phyloP scores from a whole-genome alignment of 2,329 filamentous ascomycete species.

The Cladophialophora yegresii region DNA sequence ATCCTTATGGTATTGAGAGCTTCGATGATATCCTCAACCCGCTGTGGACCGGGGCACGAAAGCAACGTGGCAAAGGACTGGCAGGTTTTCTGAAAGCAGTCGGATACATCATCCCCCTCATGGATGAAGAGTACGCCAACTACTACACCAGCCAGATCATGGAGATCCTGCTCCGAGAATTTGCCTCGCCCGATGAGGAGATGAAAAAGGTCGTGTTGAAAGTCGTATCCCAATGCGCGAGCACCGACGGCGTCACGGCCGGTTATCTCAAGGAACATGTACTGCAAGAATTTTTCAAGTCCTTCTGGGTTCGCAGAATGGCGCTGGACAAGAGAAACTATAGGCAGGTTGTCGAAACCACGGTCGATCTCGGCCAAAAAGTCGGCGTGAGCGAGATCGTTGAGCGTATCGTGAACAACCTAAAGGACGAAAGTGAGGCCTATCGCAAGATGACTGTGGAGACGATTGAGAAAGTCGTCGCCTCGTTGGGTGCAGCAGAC shows the following conservation, averaged over 20 bases:
- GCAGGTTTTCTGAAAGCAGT: conserved; percentile 97
- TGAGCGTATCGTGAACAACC: conserved; percentile 86
- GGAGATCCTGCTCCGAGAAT: conserved; percentile 95
- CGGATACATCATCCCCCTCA: conserved; percentile 95
- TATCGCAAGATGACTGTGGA: conserved; percentile 99
- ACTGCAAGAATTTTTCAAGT: conserved; percentile 95
- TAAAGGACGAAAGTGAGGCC: conserved; percentile 96
- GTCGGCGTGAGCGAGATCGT: conserved; percentile 96
- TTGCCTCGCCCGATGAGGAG: conserved; percentile 94
- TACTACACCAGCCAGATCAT: conserved; percentile 99
- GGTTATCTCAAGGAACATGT: conserved; percentile 95
- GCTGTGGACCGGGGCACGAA: conserved; percentile 92
- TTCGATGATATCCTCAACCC: conserved; percentile 98
- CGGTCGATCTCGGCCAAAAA: conserved; percentile 94
- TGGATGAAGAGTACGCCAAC: conserved; percentile 99
- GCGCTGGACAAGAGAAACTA: conserved; percentile 97
- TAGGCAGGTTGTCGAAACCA: conserved; percentile 95
- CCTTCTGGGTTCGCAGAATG: conserved; percentile 97
- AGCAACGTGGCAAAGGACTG: conserved; percentile 93
- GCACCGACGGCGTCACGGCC: conserved; percentile 91
- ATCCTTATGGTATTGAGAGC: conserved; percentile 97
- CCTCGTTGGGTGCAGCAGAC: conserved; percentile 88
- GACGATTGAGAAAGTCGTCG: conserved; percentile 94
- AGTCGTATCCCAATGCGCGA: conserved; percentile 92
- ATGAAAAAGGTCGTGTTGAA: conserved; percentile 99